A percentile compares a stretch with the other conserved stretches of the same genome.
phyloP scores from a whole-genome alignment of 495 filamentous ascomycete species.

The Letharia lupina region DNA sequence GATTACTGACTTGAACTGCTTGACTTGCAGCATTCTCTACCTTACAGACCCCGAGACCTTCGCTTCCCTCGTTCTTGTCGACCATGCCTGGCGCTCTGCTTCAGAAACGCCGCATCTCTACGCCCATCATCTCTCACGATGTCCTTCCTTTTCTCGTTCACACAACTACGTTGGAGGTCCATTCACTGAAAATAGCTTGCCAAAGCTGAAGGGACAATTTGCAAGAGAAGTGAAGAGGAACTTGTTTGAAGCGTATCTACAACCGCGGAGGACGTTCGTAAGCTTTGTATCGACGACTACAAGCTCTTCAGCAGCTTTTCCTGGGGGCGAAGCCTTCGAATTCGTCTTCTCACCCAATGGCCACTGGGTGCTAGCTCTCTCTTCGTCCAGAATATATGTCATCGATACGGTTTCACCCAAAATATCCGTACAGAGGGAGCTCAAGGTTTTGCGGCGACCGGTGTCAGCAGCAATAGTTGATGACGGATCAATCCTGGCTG shows the following conservation, averaged over 20 bases:
- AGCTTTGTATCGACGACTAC: conserved; percentile 76
- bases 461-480: conserved; percentile 71
- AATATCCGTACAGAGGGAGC: conserved; percentile 59
- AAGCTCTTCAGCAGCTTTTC: conserved; percentile 67
- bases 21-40: conserved; percentile 57
- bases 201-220: conserved; percentile 57
- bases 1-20: conserved; percentile 11
- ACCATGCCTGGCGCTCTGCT: conserved; percentile 64
- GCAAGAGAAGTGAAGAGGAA: conserved; percentile 64
- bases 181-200: conserved; percentile 46
- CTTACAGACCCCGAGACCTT: conserved; percentile 68
- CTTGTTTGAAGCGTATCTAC: conserved; percentile 69
- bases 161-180: conserved; percentile 38
- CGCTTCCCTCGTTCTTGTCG: conserved; percentile 74
- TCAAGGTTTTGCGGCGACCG: conserved; percentile 72
- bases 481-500: conserved; percentile 67
- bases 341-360: conserved; percentile 71
- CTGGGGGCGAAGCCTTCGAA: conserved; percentile 77
- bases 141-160: conserved; percentile 56
- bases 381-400: conserved; percentile 81
- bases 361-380: conserved; percentile 66
- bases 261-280: conserved; percentile 59
- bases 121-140: conserved; percentile 64
- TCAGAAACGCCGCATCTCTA: conserved; percentile 68
- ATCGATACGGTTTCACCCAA: conserved; percentile 52